phyloP scores from a whole-genome alignment of 2,329 filamentous ascomycete species.

The Emericellopsis cladophorae region DNA sequence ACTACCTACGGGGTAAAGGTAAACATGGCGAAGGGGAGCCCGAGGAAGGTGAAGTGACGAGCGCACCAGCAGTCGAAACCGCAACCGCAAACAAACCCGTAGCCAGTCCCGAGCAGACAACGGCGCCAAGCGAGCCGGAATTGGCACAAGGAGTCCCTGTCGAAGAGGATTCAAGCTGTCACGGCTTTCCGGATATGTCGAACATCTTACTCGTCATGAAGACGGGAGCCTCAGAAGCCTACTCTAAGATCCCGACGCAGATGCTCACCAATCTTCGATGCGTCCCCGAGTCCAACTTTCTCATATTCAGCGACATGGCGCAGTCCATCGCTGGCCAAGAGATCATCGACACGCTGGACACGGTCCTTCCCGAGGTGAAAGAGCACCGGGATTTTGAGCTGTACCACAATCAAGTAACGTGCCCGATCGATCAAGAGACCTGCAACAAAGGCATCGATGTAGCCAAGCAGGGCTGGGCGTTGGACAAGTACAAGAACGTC shows the following conservation, averaged over 20 bases:
- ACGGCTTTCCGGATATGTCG: conserved; percentile 27
- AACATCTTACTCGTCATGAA: conserved; percentile 40
- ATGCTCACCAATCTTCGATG: conserved; percentile 39
- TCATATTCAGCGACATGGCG: conserved; percentile 2
- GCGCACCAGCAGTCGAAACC: no score
- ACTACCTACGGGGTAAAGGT: neutral
- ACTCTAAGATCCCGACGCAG: conserved; percentile 37
- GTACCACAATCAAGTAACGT: conserved; percentile 30
- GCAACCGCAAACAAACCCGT: no score
- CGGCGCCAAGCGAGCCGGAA: no score
- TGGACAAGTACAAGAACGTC: conserved; percentile 52
- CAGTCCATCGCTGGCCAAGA: conserved; percentile 30
- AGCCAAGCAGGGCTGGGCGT: conserved; percentile 29
- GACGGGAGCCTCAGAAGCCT: conserved; percentile 43
- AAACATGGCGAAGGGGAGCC: no score
- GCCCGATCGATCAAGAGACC: conserved; percentile 28
- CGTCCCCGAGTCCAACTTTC: conserved; percentile 22
- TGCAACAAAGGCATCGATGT: conserved; percentile 22
- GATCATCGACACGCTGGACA: conserved; percentile 32
- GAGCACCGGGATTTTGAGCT: conserved; percentile 38
- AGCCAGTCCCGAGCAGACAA: no score
- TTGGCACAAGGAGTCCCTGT: no score
- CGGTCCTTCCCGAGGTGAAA: conserved; percentile 27
- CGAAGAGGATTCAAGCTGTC: neutral
- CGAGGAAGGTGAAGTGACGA: no score